Evolutionary conservation across 2,329 filamentous ascomycete genomes (phyloP), one percentile per base, ranked within the genome.

Genomic region (Ophiosphaerella korrae): DNA sequence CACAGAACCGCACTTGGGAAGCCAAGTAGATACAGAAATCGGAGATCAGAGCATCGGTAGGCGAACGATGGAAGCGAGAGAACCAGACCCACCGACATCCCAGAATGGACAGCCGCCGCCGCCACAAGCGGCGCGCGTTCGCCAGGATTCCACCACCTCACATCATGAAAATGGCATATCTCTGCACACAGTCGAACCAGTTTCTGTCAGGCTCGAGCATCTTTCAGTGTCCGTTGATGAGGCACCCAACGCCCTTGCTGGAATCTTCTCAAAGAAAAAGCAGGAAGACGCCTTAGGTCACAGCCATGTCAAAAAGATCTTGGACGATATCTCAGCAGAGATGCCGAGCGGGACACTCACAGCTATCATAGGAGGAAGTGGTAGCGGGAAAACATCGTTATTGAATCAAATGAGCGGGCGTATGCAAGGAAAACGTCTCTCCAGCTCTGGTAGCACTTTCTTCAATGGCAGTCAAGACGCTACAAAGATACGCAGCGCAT

Each of bases 291-390:
- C 29, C 50, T 39, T 57, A 64, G 35, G 46, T 33, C 47, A 48
- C 32, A 58, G 48, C 41, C 59, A 72, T 64, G 62, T 69, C 43
- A 81, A 80, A 58, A 71, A 68, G 5, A 82, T 92, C 9, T 74
- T 92, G 8, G 77, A 85, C 45, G 81, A 82, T 26, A 82, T 91
- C 39, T 82, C 82, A 56, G 87, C 87, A 2, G 80, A 84, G 21
- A 81, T 91, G 67, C 78, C 79, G 3, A 80, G 83, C 7, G 87
- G 88, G 3, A 87, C 84, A 3, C 72, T 92, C 35, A 90, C 88
- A 0, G 88, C 88, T 7, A 90, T 92, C 45, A 85, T 92, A 50
- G 88, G 88, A 8, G 87, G 88, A 3, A 88, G 85, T 63, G 88
- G 88, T 16, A 88, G 84, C 1, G 88, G 88, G 0, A 91, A 91